A percentile compares a stretch with the other conserved stretches of the same genome.
Conservation (phyloP, 129 eudicot genomes). For the Helianthus annuus region DNA sequence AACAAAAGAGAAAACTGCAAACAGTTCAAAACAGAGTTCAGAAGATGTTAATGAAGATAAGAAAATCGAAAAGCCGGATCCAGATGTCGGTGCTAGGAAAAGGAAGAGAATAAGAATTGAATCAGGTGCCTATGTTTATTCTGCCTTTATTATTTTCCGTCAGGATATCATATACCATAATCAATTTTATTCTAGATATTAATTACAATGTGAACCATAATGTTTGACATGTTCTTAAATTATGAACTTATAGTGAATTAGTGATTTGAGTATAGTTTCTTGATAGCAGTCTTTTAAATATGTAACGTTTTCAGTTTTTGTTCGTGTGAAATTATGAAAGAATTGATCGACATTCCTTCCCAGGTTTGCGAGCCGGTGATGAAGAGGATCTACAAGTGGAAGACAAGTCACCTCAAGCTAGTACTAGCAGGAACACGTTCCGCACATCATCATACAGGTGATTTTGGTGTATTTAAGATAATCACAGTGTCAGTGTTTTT, state of each 20-base stretch:
- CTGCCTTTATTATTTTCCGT: neutral
- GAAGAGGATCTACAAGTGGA: slow-evolving; percentile 4
- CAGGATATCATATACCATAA: neutral
- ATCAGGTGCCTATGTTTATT: slow-evolving; percentile 42
- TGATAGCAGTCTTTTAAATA: slow-evolving; percentile 8
- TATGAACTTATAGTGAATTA: slow-evolving; percentile 5
- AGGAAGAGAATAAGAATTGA: slow-evolving; percentile 22
- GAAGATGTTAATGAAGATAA: slow-evolving; percentile 38
- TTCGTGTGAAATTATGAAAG: slow-evolving; percentile 2
- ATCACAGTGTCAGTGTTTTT: neutral
- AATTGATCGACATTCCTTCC: slow-evolving; percentile 14
- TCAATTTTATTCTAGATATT: neutral
- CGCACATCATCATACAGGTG: slow-evolving; percentile 32
- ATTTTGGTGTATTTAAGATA: neutral
- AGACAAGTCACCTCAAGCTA: neutral
- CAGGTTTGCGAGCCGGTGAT: slow-evolving; percentile 18
- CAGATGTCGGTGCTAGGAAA: slow-evolving; percentile 20
- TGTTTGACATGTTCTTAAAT: neutral
- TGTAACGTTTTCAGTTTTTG: neutral
- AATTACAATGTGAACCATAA: neutral
- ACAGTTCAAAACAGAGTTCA: slow-evolving; percentile 35
- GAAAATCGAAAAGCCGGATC: slow-evolving; percentile 24
- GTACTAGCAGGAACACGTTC: neutral
- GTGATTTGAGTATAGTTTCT: slow-evolving; percentile 12
- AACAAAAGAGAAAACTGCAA: slow-evolving; percentile 37